phyloP scores from a whole-genome alignment of 2,329 filamentous ascomycete genomes.

The Sclerotiophoma versabilis region DNA sequence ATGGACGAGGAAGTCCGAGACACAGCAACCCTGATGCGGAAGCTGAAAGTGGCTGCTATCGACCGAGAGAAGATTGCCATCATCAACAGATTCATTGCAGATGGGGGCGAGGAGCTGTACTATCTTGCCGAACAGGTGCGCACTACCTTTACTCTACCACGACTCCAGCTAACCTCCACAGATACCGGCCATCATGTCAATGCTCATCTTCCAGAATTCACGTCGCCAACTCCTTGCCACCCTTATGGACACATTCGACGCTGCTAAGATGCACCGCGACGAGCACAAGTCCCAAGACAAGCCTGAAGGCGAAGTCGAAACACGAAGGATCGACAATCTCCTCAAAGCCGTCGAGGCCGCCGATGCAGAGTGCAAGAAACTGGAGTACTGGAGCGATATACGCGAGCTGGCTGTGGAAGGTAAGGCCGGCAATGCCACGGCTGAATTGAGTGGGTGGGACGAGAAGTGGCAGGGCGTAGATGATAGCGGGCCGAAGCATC shows the following conservation, averaged over 20 bases:
- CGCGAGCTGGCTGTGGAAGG: conserved; percentile 53
- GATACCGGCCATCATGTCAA: conserved; percentile 58
- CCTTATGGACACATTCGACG: conserved; percentile 66
- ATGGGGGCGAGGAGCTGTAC: conserved; percentile 73
- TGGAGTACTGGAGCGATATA: conserved; percentile 87
- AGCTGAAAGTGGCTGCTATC: conserved; percentile 74
- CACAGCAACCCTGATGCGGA: conserved; percentile 71
- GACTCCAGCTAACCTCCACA: conserved; percentile 25
- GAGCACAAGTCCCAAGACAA: conserved; percentile 52
- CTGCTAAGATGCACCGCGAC: conserved; percentile 59
- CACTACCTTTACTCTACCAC: background rate
- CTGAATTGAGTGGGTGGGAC: conserved; percentile 45
- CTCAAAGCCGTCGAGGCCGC: conserved; percentile 76
- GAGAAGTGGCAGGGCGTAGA: conserved; percentile 50
- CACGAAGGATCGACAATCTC: conserved; percentile 70
- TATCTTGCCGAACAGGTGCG: conserved; percentile 71
- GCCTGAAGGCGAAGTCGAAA: conserved; percentile 55
- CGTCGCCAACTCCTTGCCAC: conserved; percentile 76
- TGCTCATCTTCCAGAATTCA: conserved; percentile 90
- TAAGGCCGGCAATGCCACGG: conserved; percentile 42
- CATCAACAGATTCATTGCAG: conserved; percentile 79
- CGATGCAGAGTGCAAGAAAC: conserved; percentile 77
- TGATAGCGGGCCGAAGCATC: conserved; percentile 44
- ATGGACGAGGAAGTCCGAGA: conserved; percentile 65
- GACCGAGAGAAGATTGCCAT: conserved; percentile 91